Conservation (phyloP, 2,329 filamentous ascomycete species). For the Alternaria tenuissima region DNA sequence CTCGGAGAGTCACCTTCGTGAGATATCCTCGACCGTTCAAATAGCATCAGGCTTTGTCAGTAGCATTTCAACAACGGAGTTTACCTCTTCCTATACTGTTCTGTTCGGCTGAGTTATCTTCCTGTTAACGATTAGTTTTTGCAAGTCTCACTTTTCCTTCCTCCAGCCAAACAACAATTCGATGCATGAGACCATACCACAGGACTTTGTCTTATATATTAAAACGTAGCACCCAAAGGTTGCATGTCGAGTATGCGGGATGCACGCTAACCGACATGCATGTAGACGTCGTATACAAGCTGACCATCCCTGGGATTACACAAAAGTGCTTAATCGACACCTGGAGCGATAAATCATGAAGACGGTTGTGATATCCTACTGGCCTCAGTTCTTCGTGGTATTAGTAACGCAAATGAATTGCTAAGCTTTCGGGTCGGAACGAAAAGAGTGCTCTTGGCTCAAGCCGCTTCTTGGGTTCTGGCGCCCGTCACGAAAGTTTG, state of each 20-base stretch:
- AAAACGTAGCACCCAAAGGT: background rate
- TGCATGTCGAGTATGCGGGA: background rate
- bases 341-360: background rate
- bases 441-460: background rate
- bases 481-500: background rate
- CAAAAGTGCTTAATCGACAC: background rate
- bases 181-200: too few relatives aligned
- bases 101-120: too few relatives aligned
- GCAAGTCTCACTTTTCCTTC: too few relatives aligned
- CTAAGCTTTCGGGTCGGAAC: slow-evolving; percentile 4
- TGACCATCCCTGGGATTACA: background rate
- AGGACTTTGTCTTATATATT: too few relatives aligned
- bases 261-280: background rate
- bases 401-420: background rate
- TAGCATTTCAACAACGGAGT: background rate
- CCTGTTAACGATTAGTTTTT: too few relatives aligned
- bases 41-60: background rate
- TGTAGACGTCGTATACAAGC: background rate
- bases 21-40: background rate
- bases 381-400: background rate
- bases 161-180: too few relatives aligned
- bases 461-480: background rate
- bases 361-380: background rate
- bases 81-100: background rate
- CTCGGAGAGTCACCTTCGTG: background rate